phyloP scores from a whole-genome alignment of 257 asterid species.

The Solanum tarijense region DNA sequence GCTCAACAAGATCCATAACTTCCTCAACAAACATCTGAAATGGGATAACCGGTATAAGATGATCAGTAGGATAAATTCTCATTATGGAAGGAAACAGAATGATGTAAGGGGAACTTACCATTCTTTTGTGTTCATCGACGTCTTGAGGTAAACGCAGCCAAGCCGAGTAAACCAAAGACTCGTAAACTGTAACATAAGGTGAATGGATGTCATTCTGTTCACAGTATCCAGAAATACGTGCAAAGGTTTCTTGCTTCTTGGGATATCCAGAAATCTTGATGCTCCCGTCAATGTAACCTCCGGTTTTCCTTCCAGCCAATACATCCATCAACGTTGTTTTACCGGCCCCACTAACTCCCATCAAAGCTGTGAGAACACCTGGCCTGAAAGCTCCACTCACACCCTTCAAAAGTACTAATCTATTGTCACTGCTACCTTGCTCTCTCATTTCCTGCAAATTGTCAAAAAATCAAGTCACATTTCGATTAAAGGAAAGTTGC shows the following conservation, averaged over 20 bases:
- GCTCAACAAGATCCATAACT: slow-evolving; percentile 65
- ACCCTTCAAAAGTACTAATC: slow-evolving; percentile 42
- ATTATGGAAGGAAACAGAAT: background rate
- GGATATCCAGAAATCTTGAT: slow-evolving; percentile 58
- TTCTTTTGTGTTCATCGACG: slow-evolving; percentile 23
- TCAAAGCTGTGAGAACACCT: slow-evolving; percentile 52
- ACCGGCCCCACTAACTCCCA: slow-evolving; percentile 81
- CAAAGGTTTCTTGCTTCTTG: slow-evolving; percentile 54
- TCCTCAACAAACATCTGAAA: slow-evolving; percentile 40
- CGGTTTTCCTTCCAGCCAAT: slow-evolving; percentile 62
- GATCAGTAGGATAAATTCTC: background rate
- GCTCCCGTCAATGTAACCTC: slow-evolving; percentile 54
- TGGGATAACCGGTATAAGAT: background rate
- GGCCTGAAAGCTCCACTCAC: slow-evolving; percentile 67
- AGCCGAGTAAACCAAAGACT: slow-evolving; percentile 53
- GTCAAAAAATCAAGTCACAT: background rate
- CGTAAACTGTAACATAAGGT: slow-evolving; percentile 50
- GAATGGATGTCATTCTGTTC: slow-evolving; percentile 70
- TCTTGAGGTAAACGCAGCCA: slow-evolving; percentile 52
- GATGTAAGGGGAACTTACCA: slow-evolving; percentile 17
- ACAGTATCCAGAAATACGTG: slow-evolving; percentile 62
- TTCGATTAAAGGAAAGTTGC: background rate
- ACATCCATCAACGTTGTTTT: slow-evolving; percentile 76
- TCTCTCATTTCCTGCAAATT: slow-evolving; percentile 54
- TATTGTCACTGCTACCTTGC: slow-evolving; percentile 34